Evolutionary conservation across 2,329 filamentous ascomycete species (phyloP).

Genomic region (Amphichorda felina): DNA sequence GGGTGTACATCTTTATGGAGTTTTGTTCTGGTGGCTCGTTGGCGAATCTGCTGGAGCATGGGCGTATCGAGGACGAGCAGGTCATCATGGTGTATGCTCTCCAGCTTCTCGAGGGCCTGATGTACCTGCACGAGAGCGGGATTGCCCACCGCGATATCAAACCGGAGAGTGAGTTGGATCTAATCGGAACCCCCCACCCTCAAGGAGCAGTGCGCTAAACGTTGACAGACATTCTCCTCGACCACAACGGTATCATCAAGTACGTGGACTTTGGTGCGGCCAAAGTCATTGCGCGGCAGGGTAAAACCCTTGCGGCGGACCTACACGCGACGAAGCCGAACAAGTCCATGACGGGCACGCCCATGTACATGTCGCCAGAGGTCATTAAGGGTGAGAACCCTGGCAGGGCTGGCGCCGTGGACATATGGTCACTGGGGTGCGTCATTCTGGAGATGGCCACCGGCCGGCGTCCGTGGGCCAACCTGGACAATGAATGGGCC

Average conservation of each 20-base stretch:
- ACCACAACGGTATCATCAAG: constrained; percentile 97
- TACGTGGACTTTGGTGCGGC: constrained; percentile 98
- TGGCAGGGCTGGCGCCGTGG: constrained; percentile 74
- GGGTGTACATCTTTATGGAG: constrained; percentile 99
- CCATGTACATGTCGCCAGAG: constrained; percentile 99
- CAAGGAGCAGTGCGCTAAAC: not conserved
- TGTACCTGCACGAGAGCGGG: constrained; percentile 81
- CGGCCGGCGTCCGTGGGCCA: constrained; percentile 85
- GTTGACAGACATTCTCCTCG: constrained; percentile 71
- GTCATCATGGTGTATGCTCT: constrained; percentile 95
- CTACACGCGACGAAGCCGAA: constrained; percentile 54
- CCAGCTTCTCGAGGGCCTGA: constrained; percentile 86
- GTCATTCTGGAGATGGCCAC: constrained; percentile 98
- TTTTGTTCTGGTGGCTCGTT: constrained; percentile 94
- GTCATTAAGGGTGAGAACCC: constrained; percentile 84
- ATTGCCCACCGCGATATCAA: constrained; percentile 98
- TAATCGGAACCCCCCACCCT: not conserved
- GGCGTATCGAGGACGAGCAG: constrained; percentile 93
- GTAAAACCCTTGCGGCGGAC: constrained; percentile 64
- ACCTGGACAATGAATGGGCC: constrained; percentile 96
- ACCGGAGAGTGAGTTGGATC: constrained; percentile 64
- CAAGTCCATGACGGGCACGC: constrained; percentile 92
- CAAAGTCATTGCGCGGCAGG: constrained; percentile 90
- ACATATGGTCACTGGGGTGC: constrained; percentile 94
- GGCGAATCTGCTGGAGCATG: constrained; percentile 81